Conservation (phyloP, 164 flowering plant species). For the Aristolochia californica region DNA sequence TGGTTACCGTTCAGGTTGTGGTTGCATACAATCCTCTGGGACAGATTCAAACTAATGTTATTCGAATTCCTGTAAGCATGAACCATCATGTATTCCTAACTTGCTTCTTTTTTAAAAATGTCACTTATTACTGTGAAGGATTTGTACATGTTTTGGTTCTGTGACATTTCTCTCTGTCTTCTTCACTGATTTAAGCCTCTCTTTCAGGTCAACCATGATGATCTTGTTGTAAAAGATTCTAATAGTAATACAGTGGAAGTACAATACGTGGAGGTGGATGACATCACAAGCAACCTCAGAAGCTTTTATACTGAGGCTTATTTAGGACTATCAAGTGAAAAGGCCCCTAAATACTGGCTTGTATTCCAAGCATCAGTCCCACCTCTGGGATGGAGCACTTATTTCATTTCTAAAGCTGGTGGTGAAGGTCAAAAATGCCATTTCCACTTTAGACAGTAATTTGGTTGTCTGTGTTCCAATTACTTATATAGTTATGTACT, state of each 20-base stretch:
- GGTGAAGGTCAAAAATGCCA: slow-evolving; percentile 25
- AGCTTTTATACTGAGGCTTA: slow-evolving; percentile 56
- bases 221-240: slow-evolving; percentile 59
- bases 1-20: slow-evolving; percentile 41
- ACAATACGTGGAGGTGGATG: slow-evolving; percentile 54
- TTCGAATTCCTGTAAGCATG: slow-evolving; percentile 67
- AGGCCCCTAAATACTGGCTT: slow-evolving; percentile 65
- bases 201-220: slow-evolving; percentile 46
- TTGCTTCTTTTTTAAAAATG: not conserved
- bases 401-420: slow-evolving; percentile 46
- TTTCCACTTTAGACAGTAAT: not conserved
- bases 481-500: too few relatives aligned
- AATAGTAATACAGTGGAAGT: slow-evolving; percentile 35
- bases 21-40: slow-evolving; percentile 85
- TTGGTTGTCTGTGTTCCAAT: too few relatives aligned
- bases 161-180: not conserved
- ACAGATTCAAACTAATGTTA: slow-evolving; percentile 61
- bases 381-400: slow-evolving; percentile 82
- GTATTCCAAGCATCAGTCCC: slow-evolving; percentile 61
- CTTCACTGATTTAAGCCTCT: not conserved
- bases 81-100: slow-evolving; percentile 4
- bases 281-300: slow-evolving; percentile 52
- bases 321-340: slow-evolving; percentile 29
- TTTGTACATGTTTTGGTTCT: too few relatives aligned
- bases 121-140: not conserved